Evolutionary conservation across 352 stramenopile genomes (phyloP), one percentile per base, ranked within the genome.

Genomic region (Pythium aristosporum): DNA sequence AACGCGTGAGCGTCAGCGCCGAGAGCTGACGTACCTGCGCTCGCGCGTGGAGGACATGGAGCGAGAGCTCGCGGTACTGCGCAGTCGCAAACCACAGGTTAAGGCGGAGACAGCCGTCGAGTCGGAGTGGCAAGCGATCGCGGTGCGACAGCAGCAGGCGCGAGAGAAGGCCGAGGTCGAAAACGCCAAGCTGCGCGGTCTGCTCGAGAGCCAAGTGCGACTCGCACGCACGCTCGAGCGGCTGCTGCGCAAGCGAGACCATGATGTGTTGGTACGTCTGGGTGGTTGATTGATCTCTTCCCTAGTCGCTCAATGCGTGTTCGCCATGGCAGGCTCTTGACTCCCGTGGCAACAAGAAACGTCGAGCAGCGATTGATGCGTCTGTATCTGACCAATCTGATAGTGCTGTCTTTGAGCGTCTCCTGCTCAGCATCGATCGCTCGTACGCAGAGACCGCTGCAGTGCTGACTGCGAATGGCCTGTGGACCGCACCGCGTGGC

Each of bases 401-500:
- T 44, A 66, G 47, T 2, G 48, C 44, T 16, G 60, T 76, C 9
- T 81, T 82, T n/a, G 57, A 67, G 8, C 47, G 58, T 23, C 60
- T 87, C 0, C 21, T 81, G 12, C 23, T 11, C 0, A 65, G 66
- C 12, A 58, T 78, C 1, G 62, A 80, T 5, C 34, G 52, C 28
- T 75, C 73, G 8, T 76, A 71, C 32, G 42, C 47, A 13, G 65
- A 84, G 37, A 55, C 74, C 13, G 58, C 73, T 8, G 43, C 57
- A 13, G 54, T 80, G 3, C 71, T 83, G 12, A 52, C 66, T 57
- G 64, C 64, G 0, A 87, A 83, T 25, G 78, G 75, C 2, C 68
- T 89, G 2, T 46, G 43, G 28, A 32, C 12, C 11, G 62, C 54
- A 5, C 18, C 53, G 20, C 48, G 37, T 15, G 62, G 62, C 16